Evolutionary conservation across 352 stramenopile genomes (phyloP), one percentile per base, ranked within the genome.

Genomic region (Globisporangium cylindrosporum): DNA sequence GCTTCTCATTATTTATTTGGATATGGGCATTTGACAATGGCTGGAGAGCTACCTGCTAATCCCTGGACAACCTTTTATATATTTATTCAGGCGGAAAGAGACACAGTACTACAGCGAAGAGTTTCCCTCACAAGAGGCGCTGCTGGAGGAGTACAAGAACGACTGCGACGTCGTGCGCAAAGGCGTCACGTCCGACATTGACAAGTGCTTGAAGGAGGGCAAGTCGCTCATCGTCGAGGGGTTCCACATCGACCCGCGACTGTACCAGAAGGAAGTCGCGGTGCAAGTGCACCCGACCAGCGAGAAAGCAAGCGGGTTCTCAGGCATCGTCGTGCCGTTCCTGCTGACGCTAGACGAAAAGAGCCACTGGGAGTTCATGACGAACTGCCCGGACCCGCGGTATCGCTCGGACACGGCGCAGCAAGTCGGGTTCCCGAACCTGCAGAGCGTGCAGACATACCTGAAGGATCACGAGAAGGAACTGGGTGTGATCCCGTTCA

Each of bases 181-280:
- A 46, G 88, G 88, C 10, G 86, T 96, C n/a, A 82, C 75, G 32
- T 92, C 85, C 6, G 88, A 96, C 67, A 92, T 96, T 64, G 83
- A 93, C 73, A 96, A 96, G 69, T 96, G 88, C 55, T 74, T 96
- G 4, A 96, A 94, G 64, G 88, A 96, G 67, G 88, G 88, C 70
- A 96, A 96, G 76, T 96, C 88, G 56, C 78, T 96, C 55, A 92
- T 96, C 68, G 88, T 96, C 41, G 88, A 96, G 59, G 88, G 88
- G 3, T 89, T 96, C 62, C 88, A 96, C 75, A 84, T 96, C 53
- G 88, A 96, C 66, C 88, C 88, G 59, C 86, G 85, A 12, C 71
- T 96, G 65, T 96, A 96, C 69, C 86, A 96, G 62, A 83, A 86
- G 59, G 84, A 89, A 36, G 82, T 92, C 20, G 68, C 67, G 0